phyloP scores from a whole-genome alignment of 2,329 filamentous ascomycete genomes.

The Pezicula radicicola region DNA sequence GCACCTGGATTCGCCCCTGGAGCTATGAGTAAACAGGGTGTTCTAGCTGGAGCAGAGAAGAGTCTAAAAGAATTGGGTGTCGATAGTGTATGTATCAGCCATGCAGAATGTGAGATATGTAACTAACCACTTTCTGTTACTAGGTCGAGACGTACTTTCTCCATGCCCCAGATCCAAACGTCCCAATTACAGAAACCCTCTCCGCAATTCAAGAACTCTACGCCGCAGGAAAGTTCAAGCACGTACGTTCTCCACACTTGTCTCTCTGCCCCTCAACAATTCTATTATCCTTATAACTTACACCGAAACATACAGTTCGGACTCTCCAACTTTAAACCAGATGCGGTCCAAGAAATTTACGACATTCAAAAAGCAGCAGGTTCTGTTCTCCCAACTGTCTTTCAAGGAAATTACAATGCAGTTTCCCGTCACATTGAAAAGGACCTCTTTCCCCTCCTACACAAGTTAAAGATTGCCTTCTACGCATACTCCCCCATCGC shows the following conservation, averaged over 20 bases:
- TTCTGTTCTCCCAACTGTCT: slow-evolving; percentile 29
- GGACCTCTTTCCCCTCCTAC: slow-evolving; percentile 56
- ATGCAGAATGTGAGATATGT: neutral
- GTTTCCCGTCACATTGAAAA: slow-evolving; percentile 51
- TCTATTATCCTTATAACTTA: slow-evolving; percentile 69
- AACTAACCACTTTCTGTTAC: neutral
- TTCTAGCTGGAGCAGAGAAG: slow-evolving; percentile 20
- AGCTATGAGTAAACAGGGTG: slow-evolving; percentile 14
- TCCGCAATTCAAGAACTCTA: slow-evolving; percentile 29
- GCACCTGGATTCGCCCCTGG: slow-evolving; percentile 17
- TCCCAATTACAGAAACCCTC: slow-evolving; percentile 30
- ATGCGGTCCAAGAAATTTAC: slow-evolving; percentile 27
- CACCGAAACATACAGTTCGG: slow-evolving; percentile 21
- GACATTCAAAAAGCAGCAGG: slow-evolving; percentile 23
- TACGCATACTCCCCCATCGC: slow-evolving; percentile 63
- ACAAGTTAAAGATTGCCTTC: slow-evolving; percentile 37
- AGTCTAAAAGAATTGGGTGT: slow-evolving; percentile 18
- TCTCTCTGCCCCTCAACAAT: neutral
- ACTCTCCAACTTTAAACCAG: slow-evolving; percentile 29
- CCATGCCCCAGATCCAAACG: slow-evolving; percentile 29
- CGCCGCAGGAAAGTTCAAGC: slow-evolving; percentile 28
- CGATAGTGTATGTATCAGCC: slow-evolving; percentile 14
- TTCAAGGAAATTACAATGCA: slow-evolving; percentile 31
- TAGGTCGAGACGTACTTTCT: slow-evolving; percentile 32
- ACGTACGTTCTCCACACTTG: slow-evolving; percentile 17